Evolutionary conservation across 208 protist species (phyloP).

Genomic region (Leishmania arabica): DNA sequence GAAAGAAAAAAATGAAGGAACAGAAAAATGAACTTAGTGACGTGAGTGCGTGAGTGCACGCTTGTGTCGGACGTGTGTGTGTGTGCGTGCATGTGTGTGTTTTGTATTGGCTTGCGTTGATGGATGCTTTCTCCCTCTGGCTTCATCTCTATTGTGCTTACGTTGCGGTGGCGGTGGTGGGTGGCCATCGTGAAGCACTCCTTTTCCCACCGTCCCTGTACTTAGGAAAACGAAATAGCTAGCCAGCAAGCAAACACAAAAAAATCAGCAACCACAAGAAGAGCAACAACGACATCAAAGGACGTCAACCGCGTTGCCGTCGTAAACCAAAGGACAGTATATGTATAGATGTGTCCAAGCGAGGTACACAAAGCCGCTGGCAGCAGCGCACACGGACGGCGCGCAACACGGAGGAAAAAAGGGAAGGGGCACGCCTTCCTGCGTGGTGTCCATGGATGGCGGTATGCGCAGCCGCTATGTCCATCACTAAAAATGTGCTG

Average conservation of each 20-base stretch:
- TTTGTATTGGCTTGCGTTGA: neutral
- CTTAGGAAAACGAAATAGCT: neutral
- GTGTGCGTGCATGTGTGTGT: neutral
- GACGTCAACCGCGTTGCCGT: neutral
- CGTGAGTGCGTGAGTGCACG: neutral
- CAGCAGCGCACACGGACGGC: neutral
- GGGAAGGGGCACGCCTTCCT: neutral
- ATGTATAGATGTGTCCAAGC: neutral
- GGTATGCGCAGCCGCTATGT: neutral
- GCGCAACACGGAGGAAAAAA: neutral
- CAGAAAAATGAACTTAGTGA: neutral
- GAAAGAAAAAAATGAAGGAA: neutral
- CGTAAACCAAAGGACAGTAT: neutral
- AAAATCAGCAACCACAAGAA: neutral
- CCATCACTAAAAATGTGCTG: neutral
- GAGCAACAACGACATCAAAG: neutral
- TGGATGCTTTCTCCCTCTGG: neutral
- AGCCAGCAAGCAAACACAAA: neutral
- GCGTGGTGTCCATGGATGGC: neutral
- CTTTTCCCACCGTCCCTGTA: neutral
- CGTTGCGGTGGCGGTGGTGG: neutral
- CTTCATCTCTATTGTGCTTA: neutral
- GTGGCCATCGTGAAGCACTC: neutral
- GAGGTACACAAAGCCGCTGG: neutral
- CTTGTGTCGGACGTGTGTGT: neutral